Percentiles rank a stretch among this genome's conserved stretches.
These are phyloP conservation scores for Neoboletus subvelutipes DNA, from an alignment of 768 basidiomycete genomes.

Conservation along the genomic window DNA sequence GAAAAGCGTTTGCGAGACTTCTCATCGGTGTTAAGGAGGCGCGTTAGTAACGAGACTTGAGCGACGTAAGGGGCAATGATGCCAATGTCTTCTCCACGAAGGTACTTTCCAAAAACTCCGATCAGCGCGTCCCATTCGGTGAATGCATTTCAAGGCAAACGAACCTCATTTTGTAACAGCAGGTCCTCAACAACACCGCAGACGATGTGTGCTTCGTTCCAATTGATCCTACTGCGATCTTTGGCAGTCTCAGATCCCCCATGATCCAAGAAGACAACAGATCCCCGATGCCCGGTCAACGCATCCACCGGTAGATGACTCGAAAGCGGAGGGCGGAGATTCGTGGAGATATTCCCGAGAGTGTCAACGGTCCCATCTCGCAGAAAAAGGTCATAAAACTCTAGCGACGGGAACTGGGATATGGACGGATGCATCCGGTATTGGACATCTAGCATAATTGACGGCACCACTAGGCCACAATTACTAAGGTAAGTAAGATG, in stretches of 20 bases:
- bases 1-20: slow-evolving; percentile 55
- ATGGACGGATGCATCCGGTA: slow-evolving; percentile 95
- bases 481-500: slow-evolving; percentile 8
- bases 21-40: slow-evolving; percentile 57
- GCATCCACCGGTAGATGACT: slow-evolving; percentile 44
- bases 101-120: slow-evolving; percentile 38
- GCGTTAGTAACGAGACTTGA: slow-evolving; percentile 75
- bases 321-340: slow-evolving; percentile 62
- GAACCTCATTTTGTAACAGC: slow-evolving; percentile 67
- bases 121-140: slow-evolving; percentile 5
- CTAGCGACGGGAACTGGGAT: slow-evolving; percentile 78
- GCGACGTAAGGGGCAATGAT: slow-evolving; percentile 92
- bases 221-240: slow-evolving; percentile 75
- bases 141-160: slow-evolving; percentile 23
- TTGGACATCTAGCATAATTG: slow-evolving; percentile 91
- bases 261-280: slow-evolving; percentile 85
- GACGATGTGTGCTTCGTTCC: slow-evolving; percentile 74
- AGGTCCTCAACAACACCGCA: slow-evolving; percentile 82
- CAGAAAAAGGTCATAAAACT: slow-evolving; percentile 75
- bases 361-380: slow-evolving; percentile 72
- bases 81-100: slow-evolving; percentile 78
- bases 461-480: slow-evolving; percentile 62
- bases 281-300: slow-evolving; percentile 43
- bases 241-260: slow-evolving; percentile 61
- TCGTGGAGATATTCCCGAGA: slow-evolving; percentile 43